Percentiles rank a stretch among this genome's conserved stretches.
phyloP scores from a whole-genome alignment of 768 basidiomycete genomes.

The Strobilomyces echinocephalus region DNA sequence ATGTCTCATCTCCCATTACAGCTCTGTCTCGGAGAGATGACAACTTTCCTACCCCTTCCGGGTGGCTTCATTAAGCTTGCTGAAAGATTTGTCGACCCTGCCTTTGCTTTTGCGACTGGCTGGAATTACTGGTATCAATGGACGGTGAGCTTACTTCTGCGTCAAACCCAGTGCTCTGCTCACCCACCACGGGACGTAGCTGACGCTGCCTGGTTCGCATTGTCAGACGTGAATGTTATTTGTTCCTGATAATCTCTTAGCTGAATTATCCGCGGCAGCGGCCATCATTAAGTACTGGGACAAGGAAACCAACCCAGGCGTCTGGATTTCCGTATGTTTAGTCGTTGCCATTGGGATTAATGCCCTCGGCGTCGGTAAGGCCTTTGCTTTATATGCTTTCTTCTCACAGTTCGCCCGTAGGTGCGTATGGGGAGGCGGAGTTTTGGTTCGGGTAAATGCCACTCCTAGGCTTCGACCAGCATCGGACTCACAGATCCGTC shows the following conservation, averaged over 20 bases:
- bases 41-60: background rate
- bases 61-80: background rate
- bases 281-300: background rate
- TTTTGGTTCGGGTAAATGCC: background rate
- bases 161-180: background rate
- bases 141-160: background rate
- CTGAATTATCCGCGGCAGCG: constrained; percentile 1
- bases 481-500: background rate
- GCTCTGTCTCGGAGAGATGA: constrained; percentile 4
- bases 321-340: no score
- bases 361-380: background rate
- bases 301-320: background rate
- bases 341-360: background rate
- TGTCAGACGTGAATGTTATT: background rate
- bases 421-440: constrained; percentile 4
- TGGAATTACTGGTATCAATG: constrained; percentile 7
- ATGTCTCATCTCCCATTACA: background rate
- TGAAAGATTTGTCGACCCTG: background rate
- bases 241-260: background rate
- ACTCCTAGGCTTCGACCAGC: background rate
- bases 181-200: background rate
- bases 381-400: background rate
- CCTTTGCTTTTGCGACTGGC: constrained; percentile 1
- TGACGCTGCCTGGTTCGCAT: background rate
- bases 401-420: background rate